Evolutionary conservation across 2,329 filamentous ascomycete species (phyloP), one percentile per base, ranked within the genome.

Genomic region (Epichloe sp.): DNA sequence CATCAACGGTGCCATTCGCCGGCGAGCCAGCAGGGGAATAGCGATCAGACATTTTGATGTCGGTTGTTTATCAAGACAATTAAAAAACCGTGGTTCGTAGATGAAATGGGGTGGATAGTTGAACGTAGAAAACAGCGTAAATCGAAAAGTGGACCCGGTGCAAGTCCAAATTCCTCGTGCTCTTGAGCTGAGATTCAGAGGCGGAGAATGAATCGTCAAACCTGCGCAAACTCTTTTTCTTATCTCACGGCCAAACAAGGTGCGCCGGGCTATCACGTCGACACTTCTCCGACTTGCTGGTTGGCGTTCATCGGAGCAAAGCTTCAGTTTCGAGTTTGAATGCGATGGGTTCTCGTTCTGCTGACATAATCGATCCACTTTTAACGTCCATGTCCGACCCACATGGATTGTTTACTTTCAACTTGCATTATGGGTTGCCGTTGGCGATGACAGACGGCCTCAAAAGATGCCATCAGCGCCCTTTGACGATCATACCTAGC

Each of bases 11-110:
- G 38, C 63, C 63, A 41, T 66, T 62, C 48, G 63, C 62, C 40
- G 68, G 66, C 37, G 68, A 68, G 49, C 63, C 68, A 50, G 60
- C 64, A 12, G 67, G 61, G 5, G 74, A 75, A 49, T 68, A 71
- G 55, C 59, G 61, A 59, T 77, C 75, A 15, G 76, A 78, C 70
- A 73, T 73, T 43, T 40, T 58, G 56, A 42, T 17, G 19, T 11
- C 12, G 17, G 14, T 23, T 35, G 5, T 37, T 17, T 21, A 15
- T n/a, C 42, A 14, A 34, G 26, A 14, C 7, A n/a, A 40, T 23
- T 6, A 23, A 35, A 43, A 40, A 17, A 12, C 15, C 17, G 34
- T 6, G 15, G 19, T 44, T 15, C 5, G 41, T 31, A 15, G 14
- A 12, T 26, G 15, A 21, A 31, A 36, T 5, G 38, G 5, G 23